Evolutionary conservation across 257 asterid genomes (phyloP), one percentile per base, ranked within the genome.

Genomic region (Rubia yunnanensis): DNA sequence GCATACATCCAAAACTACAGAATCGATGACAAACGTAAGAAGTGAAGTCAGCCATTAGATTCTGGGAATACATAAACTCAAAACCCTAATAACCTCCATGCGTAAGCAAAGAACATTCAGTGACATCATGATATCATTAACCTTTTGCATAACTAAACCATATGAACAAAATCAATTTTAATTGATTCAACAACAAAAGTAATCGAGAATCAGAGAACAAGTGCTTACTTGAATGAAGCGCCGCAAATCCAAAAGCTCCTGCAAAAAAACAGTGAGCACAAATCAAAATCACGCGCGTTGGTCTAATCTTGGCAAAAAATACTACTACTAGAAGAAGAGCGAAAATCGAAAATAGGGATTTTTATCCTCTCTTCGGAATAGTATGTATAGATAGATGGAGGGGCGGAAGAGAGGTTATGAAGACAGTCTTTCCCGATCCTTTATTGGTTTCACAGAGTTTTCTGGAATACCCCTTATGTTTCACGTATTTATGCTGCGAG

Each of bases 181-280:
- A 60, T 50, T 20, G n/a, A 50, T 6, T 6, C 10, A 50, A 59
- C 1, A 59, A 5, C 9, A n/a, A 34, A n/a, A 18, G 18, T 3
- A 34, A n/a, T 1, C 48, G 9, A 8, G 3, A 58, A 58, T 30
- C 35, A 31, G 35, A 11, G 26, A 27, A 27, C 20, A 5, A 20
- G 41, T 9, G 30, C 64, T 60, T 60, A 60, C 64, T 10, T 41
- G 64, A 34, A 2, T 60, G 64, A 34, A 24, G 48, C 18, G 0
- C 30, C 48, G 30, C 18, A 17, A 60, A 60, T 60, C 28, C 64
- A 60, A 20, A 32, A 34, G 30, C 64, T 60, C 64, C 64, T 60
- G 64, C 64, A 60, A 60, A 60, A 60, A 60, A 60, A 60, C 46
- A 60, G 64, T 32, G 64, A 60, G 64, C 64, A 60, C 64, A 34